phyloP scores from a whole-genome alignment of 768 basidiomycete genomes.

The Erythrobasidium yunnanense region DNA sequence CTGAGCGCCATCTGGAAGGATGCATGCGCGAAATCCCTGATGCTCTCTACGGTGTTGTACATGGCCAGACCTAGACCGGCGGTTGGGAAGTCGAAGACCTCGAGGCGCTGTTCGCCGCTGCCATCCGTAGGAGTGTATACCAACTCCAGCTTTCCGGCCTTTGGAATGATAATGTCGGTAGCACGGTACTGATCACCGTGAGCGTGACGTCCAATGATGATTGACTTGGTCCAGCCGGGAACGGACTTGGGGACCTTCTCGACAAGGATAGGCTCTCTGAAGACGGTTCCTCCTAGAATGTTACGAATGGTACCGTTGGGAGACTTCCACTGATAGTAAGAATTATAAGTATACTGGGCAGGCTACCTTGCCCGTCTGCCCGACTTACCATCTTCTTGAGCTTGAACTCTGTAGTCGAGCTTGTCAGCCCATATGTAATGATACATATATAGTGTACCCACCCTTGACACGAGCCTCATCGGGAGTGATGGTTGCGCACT shows the following conservation, averaged over 20 bases:
- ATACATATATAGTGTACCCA: slow-evolving; percentile 1
- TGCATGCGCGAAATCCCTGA: slow-evolving; percentile 87
- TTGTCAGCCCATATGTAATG: slow-evolving; percentile 3
- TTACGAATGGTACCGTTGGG: slow-evolving; percentile 90
- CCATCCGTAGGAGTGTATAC: slow-evolving; percentile 76
- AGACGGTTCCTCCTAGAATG: slow-evolving; percentile 90
- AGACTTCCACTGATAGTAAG: slow-evolving; percentile 49
- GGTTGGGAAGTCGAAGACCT: slow-evolving; percentile 90
- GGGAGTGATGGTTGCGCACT: slow-evolving; percentile 98
- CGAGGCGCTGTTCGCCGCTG: slow-evolving; percentile 51
- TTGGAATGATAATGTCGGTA: slow-evolving; percentile 83
- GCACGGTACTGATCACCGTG: slow-evolving; percentile 97
- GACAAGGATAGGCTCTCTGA: slow-evolving; percentile 95
- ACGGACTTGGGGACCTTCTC: slow-evolving; percentile 79
- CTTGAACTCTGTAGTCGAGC: slow-evolving; percentile 60
- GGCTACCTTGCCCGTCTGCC: not conserved
- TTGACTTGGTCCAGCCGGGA: slow-evolving; percentile 94
- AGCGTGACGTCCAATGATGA: slow-evolving; percentile 90
- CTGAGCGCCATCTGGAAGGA: slow-evolving; percentile 89
- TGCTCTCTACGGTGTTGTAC: slow-evolving; percentile 54
- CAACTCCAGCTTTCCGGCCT: slow-evolving; percentile 84
- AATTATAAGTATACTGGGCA: not conserved
- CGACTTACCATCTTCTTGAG: slow-evolving; percentile 70
- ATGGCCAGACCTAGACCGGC: slow-evolving; percentile 88
- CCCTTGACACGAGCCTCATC: slow-evolving; percentile 68